Evolutionary conservation across 2,329 filamentous ascomycete genomes (phyloP).

Genomic region (Pezicula radicicola): DNA sequence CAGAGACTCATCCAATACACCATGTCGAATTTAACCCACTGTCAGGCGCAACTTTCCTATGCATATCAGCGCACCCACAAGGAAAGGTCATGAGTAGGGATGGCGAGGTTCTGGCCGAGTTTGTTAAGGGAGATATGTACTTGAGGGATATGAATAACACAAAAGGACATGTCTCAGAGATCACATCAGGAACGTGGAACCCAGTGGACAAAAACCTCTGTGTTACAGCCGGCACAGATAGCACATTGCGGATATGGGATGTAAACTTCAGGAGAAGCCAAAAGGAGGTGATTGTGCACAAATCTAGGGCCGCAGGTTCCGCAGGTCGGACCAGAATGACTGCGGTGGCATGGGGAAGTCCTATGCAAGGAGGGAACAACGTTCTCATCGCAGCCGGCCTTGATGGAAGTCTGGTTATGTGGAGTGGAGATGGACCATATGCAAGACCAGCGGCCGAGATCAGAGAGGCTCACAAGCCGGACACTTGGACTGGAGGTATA

Average conservation of each 20-base stretch:
- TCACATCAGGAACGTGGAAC: slow-evolving; percentile 88
- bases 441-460: slow-evolving; percentile 80
- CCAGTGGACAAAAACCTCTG: slow-evolving; percentile 81
- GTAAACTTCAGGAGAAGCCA: slow-evolving; percentile 87
- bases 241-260: slow-evolving; percentile 95
- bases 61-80: slow-evolving; percentile 84
- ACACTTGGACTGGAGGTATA: slow-evolving; percentile 89
- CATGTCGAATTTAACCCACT: slow-evolving; percentile 83
- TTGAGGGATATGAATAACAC: slow-evolving; percentile 96
- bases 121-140: slow-evolving; percentile 98
- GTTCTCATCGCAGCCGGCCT: slow-evolving; percentile 79
- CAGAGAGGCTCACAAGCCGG: slow-evolving; percentile 73
- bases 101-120: slow-evolving; percentile 81
- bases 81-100: slow-evolving; percentile 87
- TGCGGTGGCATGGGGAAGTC: slow-evolving; percentile 79
- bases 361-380: slow-evolving; percentile 73
- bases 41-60: slow-evolving; percentile 77
- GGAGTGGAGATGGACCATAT: slow-evolving; percentile 84
- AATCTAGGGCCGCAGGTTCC: slow-evolving; percentile 82
- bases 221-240: slow-evolving; percentile 90
- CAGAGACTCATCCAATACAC: slow-evolving; percentile 86
- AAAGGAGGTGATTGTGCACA: slow-evolving; percentile 93
- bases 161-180: slow-evolving; percentile 91
- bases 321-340: slow-evolving; percentile 94
- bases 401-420: slow-evolving; percentile 90